Evolutionary conservation across 257 asterid genomes (phyloP).

Genomic region (Nyctanthes arbortristis): DNA sequence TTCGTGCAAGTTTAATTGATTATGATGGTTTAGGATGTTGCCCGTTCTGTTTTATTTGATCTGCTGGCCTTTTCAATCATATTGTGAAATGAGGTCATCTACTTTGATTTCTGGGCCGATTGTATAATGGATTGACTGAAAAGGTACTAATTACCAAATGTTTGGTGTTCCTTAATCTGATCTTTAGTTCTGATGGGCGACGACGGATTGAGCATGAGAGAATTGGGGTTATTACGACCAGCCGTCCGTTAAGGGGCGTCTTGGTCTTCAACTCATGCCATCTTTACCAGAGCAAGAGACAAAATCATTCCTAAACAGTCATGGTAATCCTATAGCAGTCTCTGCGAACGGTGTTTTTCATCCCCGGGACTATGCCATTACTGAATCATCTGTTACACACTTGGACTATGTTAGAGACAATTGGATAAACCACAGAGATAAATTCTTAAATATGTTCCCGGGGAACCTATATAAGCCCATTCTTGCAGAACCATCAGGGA

Average conservation of each 20-base stretch:
- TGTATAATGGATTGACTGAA: too few species aligned
- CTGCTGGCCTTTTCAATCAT: background rate
- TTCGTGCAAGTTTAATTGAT: conserved; percentile 4
- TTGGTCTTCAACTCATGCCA: conserved; percentile 85
- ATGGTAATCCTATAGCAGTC: conserved; percentile 58
- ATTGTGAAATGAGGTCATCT: background rate
- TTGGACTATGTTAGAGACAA: conserved; percentile 76
- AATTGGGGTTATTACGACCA: conserved; percentile 98
- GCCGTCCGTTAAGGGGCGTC: conserved; percentile 62
- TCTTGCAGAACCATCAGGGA: conserved; percentile 62
- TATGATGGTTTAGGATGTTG: background rate
- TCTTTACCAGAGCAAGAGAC: conserved; percentile 70
- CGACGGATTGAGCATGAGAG: conserved; percentile 69
- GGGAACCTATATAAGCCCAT: conserved; percentile 53
- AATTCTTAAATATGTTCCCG: conserved; percentile 68
- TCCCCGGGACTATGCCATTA: conserved; percentile 56
- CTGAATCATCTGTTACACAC: conserved; percentile 61
- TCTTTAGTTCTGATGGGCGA: conserved; percentile 91
- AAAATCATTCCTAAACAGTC: conserved; percentile 60
- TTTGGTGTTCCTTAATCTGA: conserved; percentile 45
- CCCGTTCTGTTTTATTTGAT: conserved; percentile 2
- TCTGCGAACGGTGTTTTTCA: conserved; percentile 63
- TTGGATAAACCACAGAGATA: conserved; percentile 83
- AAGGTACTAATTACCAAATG: too few species aligned
- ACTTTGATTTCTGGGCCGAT: conserved; percentile 10